Base-by-base conservation (phyloP, 805 yeast genomes). In the Wickerhamomyces bovis region DNA sequence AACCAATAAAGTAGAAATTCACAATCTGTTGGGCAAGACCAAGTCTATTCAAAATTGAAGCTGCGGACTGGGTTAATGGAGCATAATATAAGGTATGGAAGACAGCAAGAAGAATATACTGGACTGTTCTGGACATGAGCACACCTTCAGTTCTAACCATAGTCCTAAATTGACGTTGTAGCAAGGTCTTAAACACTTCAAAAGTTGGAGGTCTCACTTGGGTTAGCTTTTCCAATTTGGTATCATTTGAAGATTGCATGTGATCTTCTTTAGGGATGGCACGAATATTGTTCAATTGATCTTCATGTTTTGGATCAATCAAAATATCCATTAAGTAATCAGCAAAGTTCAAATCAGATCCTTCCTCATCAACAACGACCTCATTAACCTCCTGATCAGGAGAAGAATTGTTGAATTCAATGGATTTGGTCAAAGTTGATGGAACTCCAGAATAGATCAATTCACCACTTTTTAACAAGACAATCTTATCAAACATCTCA, bases 1-100 rank as follows among this genome's bases (percentile, higher is more conserved):
- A 77, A 1, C 96, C 96, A 42, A 81, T 80, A 61, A 81, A 89
- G 58, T 84, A 88, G 44, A 88, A 61, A 26, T 88, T 80, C 20
- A 83, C 68, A 3, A 83, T 75, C 57, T 85, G 86, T 62, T 89
- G 96, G 3, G 84, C 73, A 42, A 88, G 66, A 3, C 96, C 96
- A 16, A 89, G 64, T 53, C 95, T 68, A 62, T 87, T 78, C 47
- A 72, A 72, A 28, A 86, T 73, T 30, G 92, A 83, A 1, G 64
- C 62, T 42, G 64, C 62, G 30, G 59, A 55, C 45, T 76, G 65
- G 46, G 70, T 71, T 41, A 82, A 56, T 9, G 86, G 84, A 1
- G 87, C 70, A 68, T 81, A 88, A 56, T 74, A 89, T 38, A 88
- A 67, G 0, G 92, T 77, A 42, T 81, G 75, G 11, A 88, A 70